A percentile compares a stretch with the other conserved stretches of the same genome.
Conservation (phyloP, 768 basidiomycete genomes). For the Phylloporus arenicola region DNA sequence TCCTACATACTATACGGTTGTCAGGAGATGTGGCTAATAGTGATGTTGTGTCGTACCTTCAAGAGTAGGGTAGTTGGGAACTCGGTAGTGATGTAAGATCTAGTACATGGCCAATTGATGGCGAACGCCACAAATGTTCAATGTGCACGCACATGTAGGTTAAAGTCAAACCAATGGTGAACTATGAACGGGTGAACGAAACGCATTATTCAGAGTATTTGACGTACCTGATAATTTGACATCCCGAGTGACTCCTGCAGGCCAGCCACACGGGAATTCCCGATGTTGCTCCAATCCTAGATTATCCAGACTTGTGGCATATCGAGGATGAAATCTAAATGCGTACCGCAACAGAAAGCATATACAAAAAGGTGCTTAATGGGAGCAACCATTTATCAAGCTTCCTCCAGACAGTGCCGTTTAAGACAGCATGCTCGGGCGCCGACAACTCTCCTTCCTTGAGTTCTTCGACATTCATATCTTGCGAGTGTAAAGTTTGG, state of each 20-base stretch:
- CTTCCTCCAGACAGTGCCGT: slow-evolving; percentile 43
- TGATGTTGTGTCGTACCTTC: slow-evolving; percentile 29
- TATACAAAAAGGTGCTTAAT: slow-evolving; percentile 43
- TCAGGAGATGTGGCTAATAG: not conserved
- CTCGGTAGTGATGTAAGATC: slow-evolving; percentile 50
- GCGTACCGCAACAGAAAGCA: slow-evolving; percentile 36
- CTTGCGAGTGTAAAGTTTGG: not conserved
- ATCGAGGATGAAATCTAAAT: slow-evolving; percentile 13
- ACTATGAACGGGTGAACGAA: slow-evolving; percentile 19
- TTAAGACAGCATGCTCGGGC: slow-evolving; percentile 21
- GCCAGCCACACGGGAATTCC: slow-evolving; percentile 59
- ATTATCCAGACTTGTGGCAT: not conserved
- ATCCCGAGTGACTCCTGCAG: slow-evolving; percentile 45
- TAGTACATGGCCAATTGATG: slow-evolving; percentile 1
- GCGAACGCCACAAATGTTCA: not conserved
- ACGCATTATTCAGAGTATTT: not conserved
- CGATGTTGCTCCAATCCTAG: slow-evolving; percentile 43
- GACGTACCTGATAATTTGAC: slow-evolving; percentile 24
- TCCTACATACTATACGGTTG: slow-evolving; percentile 31
- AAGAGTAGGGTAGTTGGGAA: slow-evolving; percentile 56
- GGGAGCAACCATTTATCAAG: slow-evolving; percentile 45
- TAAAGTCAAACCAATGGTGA: slow-evolving; percentile 29
- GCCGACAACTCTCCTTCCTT: slow-evolving; percentile 4
- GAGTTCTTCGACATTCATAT: slow-evolving; percentile 3
- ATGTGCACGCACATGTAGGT: slow-evolving; percentile 19